Percentiles rank a stretch among this genome's conserved stretches.
These are phyloP conservation scores for Phytophthora quininea DNA, from an alignment of 352 stramenopile species.

Conservation along the genomic window DNA sequence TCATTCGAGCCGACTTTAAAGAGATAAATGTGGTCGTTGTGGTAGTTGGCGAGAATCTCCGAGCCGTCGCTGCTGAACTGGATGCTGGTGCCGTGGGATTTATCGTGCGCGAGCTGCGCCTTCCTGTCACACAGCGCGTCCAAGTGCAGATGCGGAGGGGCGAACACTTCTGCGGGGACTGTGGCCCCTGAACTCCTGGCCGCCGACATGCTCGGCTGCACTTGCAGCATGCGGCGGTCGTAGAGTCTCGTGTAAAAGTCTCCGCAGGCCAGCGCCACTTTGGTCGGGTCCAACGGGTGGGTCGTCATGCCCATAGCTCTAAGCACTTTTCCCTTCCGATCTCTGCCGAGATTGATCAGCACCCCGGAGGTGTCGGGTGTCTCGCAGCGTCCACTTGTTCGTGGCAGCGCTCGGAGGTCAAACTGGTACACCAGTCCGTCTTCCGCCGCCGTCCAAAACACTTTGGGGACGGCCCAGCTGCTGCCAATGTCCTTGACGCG, in stretches of 20 bases:
- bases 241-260: slow-evolving; percentile 84
- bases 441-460: slow-evolving; percentile 89
- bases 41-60: slow-evolving; percentile 81
- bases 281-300: slow-evolving; percentile 75
- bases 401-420: slow-evolving; percentile 69
- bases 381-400: slow-evolving; percentile 35
- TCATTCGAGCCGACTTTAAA: slow-evolving; percentile 59
- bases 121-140: slow-evolving; percentile 51
- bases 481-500: slow-evolving; percentile 86
- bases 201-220: slow-evolving; percentile 40
- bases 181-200: slow-evolving; percentile 40
- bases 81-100: slow-evolving; percentile 80
- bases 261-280: slow-evolving; percentile 73
- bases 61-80: slow-evolving; percentile 76
- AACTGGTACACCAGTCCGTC: slow-evolving; percentile 88
- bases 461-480: slow-evolving; percentile 65
- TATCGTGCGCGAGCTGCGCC: slow-evolving; percentile 51
- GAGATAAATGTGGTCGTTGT: slow-evolving; percentile 88
- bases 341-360: slow-evolving; percentile 70
- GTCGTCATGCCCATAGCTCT: slow-evolving; percentile 76
- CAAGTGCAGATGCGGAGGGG: slow-evolving; percentile 78
- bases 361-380: slow-evolving; percentile 49
- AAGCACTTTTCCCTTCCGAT: slow-evolving; percentile 48
- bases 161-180: slow-evolving; percentile 65
- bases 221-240: slow-evolving; percentile 76